Base-by-base conservation (phyloP, 441 rosid species). In the Euphorbia neoarborescens region DNA sequence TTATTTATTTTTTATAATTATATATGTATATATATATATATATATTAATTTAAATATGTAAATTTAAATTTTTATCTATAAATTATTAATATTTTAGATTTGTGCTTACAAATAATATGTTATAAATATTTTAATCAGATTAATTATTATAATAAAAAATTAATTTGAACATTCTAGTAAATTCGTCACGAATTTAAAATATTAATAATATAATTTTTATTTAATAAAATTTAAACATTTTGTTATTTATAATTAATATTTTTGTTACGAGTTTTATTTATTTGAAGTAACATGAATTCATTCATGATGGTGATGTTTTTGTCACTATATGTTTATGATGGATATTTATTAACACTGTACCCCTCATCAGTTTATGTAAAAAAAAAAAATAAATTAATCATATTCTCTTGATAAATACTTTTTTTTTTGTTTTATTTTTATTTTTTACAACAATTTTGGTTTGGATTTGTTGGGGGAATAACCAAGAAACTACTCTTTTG, bases 291-390 rank as follows among this genome's bases (percentile, higher is more conserved):
- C 25, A 8, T 81, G 58, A 68, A 70, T 68, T 57, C 80, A 75
- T 76, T 78, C 80, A 76, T 74, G 82, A 80, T 77, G 73, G 32
- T 76, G 84, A 83, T 79, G 76, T 83, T 79, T 82, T 78, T 85
- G 84, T 83, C 85, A 66, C 80, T 75, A 62, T 79, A 73, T 78
- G 80, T 75, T 70, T 42, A 71, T 70, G 32, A 71, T 70, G 32
- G 34, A 24, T 75, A 72, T 34, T 65, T 75, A 78, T 71, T 82
- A 82, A 78, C 73, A 77, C 69, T 84, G 81, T 59, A 76, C 66
- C 42, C 35, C 66, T 11, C 17, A 27, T 58, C 5, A 32, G 24
- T 25, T 13, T 28, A n/a, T 46, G 4, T 15, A 44, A 44, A 44
- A 40, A n/a, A 1, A 53, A 22, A 20, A 24, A 24, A 3, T 19